A percentile compares a stretch with the other conserved stretches of the same genome.
phyloP scores from a whole-genome alignment of 441 rosid species.

The Sinapis alba region DNA sequence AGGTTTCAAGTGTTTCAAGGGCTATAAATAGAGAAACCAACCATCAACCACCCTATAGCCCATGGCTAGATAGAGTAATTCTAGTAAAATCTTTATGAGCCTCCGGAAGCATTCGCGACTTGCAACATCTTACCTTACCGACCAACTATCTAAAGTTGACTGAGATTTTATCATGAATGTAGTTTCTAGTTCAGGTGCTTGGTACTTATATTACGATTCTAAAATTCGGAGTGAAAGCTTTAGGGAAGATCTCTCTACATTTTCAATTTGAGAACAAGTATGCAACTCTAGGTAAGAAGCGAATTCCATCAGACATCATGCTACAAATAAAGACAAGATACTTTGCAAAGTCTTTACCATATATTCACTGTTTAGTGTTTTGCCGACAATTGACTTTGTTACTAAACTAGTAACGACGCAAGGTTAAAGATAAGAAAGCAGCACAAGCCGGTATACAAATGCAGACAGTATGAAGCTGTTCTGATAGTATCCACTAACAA shows the following conservation, averaged over 20 bases:
- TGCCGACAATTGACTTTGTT: slow-evolving; percentile 1
- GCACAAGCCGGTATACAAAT: neutral
- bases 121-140: neutral
- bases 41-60: neutral
- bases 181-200: neutral
- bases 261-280: neutral
- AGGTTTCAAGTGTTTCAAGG: neutral
- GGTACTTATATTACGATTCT: neutral
- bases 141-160: neutral
- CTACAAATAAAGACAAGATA: neutral
- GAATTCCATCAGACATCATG: neutral
- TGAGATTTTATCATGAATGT: neutral
- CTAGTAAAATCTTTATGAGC: neutral
- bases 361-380: neutral
- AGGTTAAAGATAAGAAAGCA: neutral
- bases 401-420: neutral
- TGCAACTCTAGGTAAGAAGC: neutral
- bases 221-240: neutral
- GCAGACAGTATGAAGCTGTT: slow-evolving; percentile 1
- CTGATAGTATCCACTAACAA: neutral
- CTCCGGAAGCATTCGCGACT: neutral
- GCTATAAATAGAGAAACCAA: neutral
- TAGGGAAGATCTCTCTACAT: neutral
- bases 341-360: neutral
- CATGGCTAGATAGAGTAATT: neutral